Base-by-base conservation (phyloP, 208 protist genomes). In the Trypanosoma cruzi region DNA sequence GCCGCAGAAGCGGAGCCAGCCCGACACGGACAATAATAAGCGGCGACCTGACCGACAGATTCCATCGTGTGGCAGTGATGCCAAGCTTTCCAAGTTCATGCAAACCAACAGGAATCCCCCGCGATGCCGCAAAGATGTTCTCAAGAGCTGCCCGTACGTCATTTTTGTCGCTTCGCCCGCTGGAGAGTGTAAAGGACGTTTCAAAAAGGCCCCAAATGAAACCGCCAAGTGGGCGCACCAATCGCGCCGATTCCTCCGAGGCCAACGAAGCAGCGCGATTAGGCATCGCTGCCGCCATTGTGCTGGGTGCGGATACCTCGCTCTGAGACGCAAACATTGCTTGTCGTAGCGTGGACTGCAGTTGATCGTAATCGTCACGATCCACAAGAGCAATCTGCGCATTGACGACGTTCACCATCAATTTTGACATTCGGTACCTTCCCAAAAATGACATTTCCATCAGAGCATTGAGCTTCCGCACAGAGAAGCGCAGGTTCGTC, bases 151-250 rank as follows among this genome's bases (percentile, higher is more conserved):
- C 50, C 29, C 68, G 65, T n/a, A 75, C 65, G 29, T 76, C 68
- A 61, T 84, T 90, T 49, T 49, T 58, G 37, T 84, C 81, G 11
- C 71, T 84, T 49, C 79, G 81, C 29, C 83, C 88, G 52, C 76
- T 88, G 1, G 82, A 90, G 11, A 96, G 74, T 14, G 81, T 89
- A 48, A 92, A 75, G 32, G 89, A 94, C 14, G 90, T 68, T 29
- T 92, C 81, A 36, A 83, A 74, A 16, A 88, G 92, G 24, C 91
- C 91, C 91, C 91, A 96, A 22, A 93, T 78, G 67, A 88, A 96
- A 24, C 91, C 91, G 44, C 86, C 77, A 1, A 90, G 79, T 1
- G 90, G 84, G n/a, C 52, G 48, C 6, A 66, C 44, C 4, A 36
- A 1, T 6, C 40, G 59, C 31, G 34, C 14, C 4, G 34, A 55